Evolutionary conservation across 495 filamentous ascomycete genomes (phyloP), one percentile per base, ranked within the genome.

Genomic region (Chaetomium cochliodes): DNA sequence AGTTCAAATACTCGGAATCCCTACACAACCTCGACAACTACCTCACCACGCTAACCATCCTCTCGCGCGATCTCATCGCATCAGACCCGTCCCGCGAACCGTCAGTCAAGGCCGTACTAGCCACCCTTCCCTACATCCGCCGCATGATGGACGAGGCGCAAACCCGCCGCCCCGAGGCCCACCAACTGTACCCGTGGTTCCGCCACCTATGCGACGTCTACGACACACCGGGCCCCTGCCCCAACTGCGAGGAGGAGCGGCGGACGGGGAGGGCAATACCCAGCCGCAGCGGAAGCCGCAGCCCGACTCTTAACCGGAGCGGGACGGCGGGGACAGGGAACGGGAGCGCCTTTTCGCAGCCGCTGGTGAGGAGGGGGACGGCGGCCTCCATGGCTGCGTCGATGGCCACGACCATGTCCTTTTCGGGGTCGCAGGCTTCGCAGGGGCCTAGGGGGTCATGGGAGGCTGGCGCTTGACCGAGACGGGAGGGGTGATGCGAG

Each of bases 141-240:
- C 49, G 57, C 54, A 76, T 76, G 73, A 76, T 76, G 73, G 44
- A 74, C 52, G 51, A 25, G 20, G 59, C 64, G 16, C 58, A 60
- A 53, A 37, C 53, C 9, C 44, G 56, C 37, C 67, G 73, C 7
- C 73, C 73, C 2, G 60, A 65, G n/a, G 73, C 73, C 5, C 47
- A 66, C 25, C 67, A 70, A 33, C 64, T 76, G 11, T 76, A 71
- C 54, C 73, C 73, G 1, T 49, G 49, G 33, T 76, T 76, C 64
- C 67, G 73, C 7, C 68, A 69, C 25, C 53, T 76, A 20, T 72
- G 67, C 55, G 69, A 71, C 15, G 58, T 74, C 42, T 58, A 69
- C 51, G 65, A 68, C 0, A 37, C 13, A 8, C 68, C 70, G 3
- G 72, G 73, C 5, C 62, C 60, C 15, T 76, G 73, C 30, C 25